Evolutionary conservation across 306 rosid species (phyloP).

Genomic region (Cicer arietinum): DNA sequence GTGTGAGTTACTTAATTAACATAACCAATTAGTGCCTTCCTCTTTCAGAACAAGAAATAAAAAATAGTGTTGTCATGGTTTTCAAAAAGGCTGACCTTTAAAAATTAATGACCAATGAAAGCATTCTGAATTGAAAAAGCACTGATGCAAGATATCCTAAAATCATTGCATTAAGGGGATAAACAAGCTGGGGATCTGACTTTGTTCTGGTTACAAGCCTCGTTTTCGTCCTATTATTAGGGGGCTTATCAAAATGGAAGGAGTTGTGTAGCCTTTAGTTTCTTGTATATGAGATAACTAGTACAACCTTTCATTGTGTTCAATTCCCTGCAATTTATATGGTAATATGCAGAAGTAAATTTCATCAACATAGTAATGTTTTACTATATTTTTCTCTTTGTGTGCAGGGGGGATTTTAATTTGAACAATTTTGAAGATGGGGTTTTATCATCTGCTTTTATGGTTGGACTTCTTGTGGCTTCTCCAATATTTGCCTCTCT

Average conservation of each 20-base stretch:
- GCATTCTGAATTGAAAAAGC: background rate
- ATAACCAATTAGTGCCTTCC: background rate
- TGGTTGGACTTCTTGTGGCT: constrained; percentile 79
- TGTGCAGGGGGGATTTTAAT: constrained; percentile 64
- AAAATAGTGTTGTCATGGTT: constrained; percentile 22
- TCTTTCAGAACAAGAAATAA: background rate
- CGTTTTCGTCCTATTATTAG: background rate
- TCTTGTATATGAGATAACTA: background rate
- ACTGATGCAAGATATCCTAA: constrained; percentile 7
- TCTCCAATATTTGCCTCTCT: constrained; percentile 72
- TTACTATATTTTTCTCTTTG: constrained; percentile 26
- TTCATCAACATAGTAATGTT: constrained; percentile 14
- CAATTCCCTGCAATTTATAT: background rate
- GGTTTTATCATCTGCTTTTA: constrained; percentile 71
- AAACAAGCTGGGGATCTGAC: constrained; percentile 3
- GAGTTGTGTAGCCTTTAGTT: background rate
- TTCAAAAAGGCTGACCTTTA: constrained; percentile 2
- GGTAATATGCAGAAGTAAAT: constrained; percentile 19
- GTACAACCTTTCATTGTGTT: background rate
- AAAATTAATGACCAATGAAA: constrained; percentile 13
- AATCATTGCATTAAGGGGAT: constrained; percentile 2
- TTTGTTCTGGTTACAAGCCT: too few species aligned
- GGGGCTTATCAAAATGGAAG: background rate
- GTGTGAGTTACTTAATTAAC: background rate
- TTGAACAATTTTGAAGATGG: constrained; percentile 76